Evolutionary conservation across 2,329 filamentous ascomycete genomes (phyloP), one percentile per base, ranked within the genome.

Genomic region (Pestalotiopsis sp.): DNA sequence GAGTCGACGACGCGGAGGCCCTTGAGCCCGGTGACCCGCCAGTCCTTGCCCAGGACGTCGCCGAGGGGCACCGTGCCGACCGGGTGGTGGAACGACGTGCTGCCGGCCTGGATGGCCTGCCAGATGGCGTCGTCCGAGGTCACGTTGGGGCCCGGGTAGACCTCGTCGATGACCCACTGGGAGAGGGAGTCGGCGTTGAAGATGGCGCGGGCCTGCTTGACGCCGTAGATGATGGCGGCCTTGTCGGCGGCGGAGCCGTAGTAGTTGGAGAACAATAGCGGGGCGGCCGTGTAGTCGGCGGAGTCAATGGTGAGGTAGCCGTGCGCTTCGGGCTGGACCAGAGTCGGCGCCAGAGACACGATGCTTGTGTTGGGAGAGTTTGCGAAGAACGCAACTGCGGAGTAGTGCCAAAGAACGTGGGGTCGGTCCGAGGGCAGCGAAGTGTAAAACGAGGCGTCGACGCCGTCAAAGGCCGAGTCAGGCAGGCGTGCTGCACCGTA

Each of bases 221-320:
- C 9, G 17, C 36, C 61, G 25, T 64, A 64, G 13, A 64, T 64
- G 36, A 64, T 49, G 38, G 61, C 61, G n/a, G 61, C 61, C 38
- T 64, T 64, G 61, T 64, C 61, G n/a, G 61, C 61, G 11, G 36
- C 61, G 20, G 36, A 17, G 9, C 61, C 61, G n/a, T 49, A 64
- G 61, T 41, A 64, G 39, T 64, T 64, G 7, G 61, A 12, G 20
- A 13, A n/a, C 7, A 64, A 20, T 2, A 64, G 13, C 20, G 61
- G 61, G n/a, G 12, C 13, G 38, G 13, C 61, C 25, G 9, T 4
- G 12, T 64, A 64, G 61, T 64, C 20, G 39, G 2, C 5, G 12
- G 61, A 64, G 4, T 41, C 14, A 9, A 64, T 12, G 4, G 13
- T 20, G 12, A 64, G 9, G 17, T 23, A 23, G 7, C 61, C 61